phyloP scores from a whole-genome alignment of 164 flowering plant genomes.

The Hamamelis virginiana region DNA sequence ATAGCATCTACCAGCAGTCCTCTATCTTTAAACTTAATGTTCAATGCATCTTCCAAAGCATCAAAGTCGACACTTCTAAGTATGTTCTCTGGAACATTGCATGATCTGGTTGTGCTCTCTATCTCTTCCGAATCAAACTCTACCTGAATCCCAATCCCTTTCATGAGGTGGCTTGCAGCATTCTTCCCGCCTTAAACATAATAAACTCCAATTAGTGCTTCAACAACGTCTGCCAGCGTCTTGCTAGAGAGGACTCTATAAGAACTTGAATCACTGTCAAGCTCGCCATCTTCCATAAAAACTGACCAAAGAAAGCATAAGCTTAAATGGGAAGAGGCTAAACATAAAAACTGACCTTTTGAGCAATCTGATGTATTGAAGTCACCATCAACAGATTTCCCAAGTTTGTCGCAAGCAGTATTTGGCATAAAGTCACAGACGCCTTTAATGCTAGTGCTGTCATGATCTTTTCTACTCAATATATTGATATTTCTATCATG shows the following conservation, averaged over 20 bases:
- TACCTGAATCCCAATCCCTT: conserved; percentile 87
- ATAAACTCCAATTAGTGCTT: conserved; percentile 92
- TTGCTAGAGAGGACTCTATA: conserved; percentile 97
- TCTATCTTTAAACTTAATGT: conserved; percentile 57
- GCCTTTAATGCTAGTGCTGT: conserved; percentile 10
- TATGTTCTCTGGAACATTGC: conserved; percentile 64
- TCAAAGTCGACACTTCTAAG: conserved; percentile 79
- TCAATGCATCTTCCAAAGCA: conserved; percentile 64
- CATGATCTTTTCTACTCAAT: conserved; percentile 6
- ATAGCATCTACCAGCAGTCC: conserved; percentile 86
- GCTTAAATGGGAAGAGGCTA: background rate
- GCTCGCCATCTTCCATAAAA: conserved; percentile 97
- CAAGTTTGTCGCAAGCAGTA: conserved; percentile 11
- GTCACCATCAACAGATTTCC: conserved; percentile 16
- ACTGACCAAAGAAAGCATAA: background rate
- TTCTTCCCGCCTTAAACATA: conserved; percentile 93
- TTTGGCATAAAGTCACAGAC: conserved; percentile 1
- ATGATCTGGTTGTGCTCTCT: conserved; percentile 32
- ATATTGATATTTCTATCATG: conserved; percentile 3
- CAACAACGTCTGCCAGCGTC: conserved; percentile 97
- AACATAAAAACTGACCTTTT: conserved; percentile 21
- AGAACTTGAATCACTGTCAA: conserved; percentile 89
- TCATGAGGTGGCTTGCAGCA: conserved; percentile 94
- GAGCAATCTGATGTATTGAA: conserved; percentile 14
- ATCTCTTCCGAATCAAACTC: conserved; percentile 69